Evolutionary conservation across 805 yeast genomes (phyloP), one percentile per base, ranked within the genome.

Genomic region (Sugiyamaella marilandica): DNA sequence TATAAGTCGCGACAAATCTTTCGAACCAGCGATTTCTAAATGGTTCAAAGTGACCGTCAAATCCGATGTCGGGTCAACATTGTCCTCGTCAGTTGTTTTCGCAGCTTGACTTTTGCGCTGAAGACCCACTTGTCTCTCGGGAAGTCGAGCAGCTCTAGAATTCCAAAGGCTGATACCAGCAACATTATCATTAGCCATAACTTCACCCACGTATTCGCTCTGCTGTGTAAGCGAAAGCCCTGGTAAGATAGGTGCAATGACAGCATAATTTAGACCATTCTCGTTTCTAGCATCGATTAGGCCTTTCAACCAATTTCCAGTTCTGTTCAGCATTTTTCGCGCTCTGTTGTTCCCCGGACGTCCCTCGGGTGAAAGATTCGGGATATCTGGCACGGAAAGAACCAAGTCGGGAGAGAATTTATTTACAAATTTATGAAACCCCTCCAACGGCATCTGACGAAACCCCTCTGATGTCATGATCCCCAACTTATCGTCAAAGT

Each of bases 401-500:
- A 72, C 58, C n/a, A 71, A 45, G 19, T 70, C 72, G 1, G 72
- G 65, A 21, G 51, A 51, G 43, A 70, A 45, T 19, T 55, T 53
- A 9, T 39, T 33, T 24, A 58, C 61, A 19, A 66, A 52, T 41
- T 55, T 55, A 32, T 55, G 47, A 31, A 62, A 57, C 5, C 56
- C 58, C 9, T 53, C 48, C 13, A 72, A 47, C 1, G 63, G 56
- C 37, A 69, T 55, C 21, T 62, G 57, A 35, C 61, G 59, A 36
- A 65, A 56, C 13, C 77, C 77, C 45, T 70, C 74, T 10, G 64
- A 52, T 1, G 76, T 71, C 57, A 62, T 62, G 24, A 74, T 58
- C 5, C 68, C 65, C 14, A 73, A 44, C 10, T 54, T 47, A 18
- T 55, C 58, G 49, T 63, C 61, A 19, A 67, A 59, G 51, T 72